Conservation (phyloP, 1,139 yeast genomes). For the Candida smagusa region DNA sequence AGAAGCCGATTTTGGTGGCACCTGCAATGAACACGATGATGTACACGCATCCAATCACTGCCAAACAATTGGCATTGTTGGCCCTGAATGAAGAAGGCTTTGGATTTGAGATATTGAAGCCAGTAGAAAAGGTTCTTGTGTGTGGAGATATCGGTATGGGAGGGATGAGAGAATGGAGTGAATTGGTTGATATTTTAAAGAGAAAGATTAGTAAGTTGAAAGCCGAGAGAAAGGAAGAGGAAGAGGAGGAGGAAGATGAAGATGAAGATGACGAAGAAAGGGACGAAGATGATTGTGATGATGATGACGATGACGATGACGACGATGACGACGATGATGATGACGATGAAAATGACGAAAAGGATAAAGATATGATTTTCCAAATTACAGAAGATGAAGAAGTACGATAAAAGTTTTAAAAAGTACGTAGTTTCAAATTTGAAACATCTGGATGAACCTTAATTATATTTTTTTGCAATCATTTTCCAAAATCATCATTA, state of each 20-base stretch:
- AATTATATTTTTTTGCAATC: not conserved
- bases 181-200: constrained; percentile 77
- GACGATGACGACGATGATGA: constrained; percentile 37
- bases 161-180: constrained; percentile 97
- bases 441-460: too few relatives aligned
- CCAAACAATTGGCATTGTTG: constrained; percentile 67
- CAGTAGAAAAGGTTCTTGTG: constrained; percentile 88
- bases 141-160: constrained; percentile 98
- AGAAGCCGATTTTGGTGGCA: constrained; percentile 80
- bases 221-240: constrained; percentile 23
- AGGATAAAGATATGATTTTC: constrained; percentile 34
- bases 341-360: constrained; percentile 24
- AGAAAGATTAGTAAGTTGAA: constrained; percentile 43
- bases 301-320: constrained; percentile 29
- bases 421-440: not conserved
- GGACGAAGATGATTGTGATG: constrained; percentile 19
- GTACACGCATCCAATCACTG: constrained; percentile 93
- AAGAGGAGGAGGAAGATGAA: constrained; percentile 16
- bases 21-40: constrained; percentile 98
- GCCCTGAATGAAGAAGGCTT: constrained; percentile 39
- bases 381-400: constrained; percentile 23
- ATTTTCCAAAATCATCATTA: constrained; percentile 7
- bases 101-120: constrained; percentile 75
- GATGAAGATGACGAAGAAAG: constrained; percentile 28
- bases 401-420: not conserved